Evolutionary conservation across 2,329 filamentous ascomycete genomes (phyloP).

Genomic region (Xylaria polymorpha): DNA sequence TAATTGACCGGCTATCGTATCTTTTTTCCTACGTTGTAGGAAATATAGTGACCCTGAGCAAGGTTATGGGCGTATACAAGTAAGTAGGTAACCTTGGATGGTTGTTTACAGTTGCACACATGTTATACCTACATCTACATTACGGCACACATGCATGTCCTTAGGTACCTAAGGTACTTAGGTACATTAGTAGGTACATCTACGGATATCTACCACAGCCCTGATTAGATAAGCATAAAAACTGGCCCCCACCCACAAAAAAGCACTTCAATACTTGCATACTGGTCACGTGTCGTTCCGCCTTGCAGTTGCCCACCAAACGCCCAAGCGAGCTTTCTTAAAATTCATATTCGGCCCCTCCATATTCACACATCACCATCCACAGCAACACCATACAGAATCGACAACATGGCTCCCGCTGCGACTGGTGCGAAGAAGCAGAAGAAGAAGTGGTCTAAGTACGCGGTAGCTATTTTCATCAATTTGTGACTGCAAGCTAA

Average conservation of each 20-base stretch:
- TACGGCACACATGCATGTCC: too few species aligned
- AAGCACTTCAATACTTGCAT: constrained; percentile 22
- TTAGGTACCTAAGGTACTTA: neutral
- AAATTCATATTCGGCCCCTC: constrained; percentile 49
- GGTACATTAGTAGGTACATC: neutral
- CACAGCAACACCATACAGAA: constrained; percentile 47
- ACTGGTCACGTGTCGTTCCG: constrained; percentile 42
- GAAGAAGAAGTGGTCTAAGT: constrained; percentile 82
- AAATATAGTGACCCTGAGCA: too few species aligned
- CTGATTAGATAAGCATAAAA: neutral
- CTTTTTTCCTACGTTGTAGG: too few species aligned
- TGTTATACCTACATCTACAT: too few species aligned
- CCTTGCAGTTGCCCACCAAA: constrained; percentile 46
- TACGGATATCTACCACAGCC: neutral
- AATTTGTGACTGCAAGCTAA: constrained; percentile 38
- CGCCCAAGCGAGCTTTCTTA: constrained; percentile 47
- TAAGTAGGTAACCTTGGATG: too few species aligned
- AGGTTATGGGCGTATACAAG: too few species aligned
- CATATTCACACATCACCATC: constrained; percentile 47
- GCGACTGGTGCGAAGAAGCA: constrained; percentile 78
- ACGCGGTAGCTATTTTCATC: constrained; percentile 61
- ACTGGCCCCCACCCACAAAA: neutral
- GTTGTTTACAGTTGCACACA: too few species aligned
- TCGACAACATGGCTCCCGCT: constrained; percentile 61
- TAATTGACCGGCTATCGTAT: too few species aligned